phyloP scores from a whole-genome alignment of 2,329 filamentous ascomycete genomes.

The Lecanicillium sp. region DNA sequence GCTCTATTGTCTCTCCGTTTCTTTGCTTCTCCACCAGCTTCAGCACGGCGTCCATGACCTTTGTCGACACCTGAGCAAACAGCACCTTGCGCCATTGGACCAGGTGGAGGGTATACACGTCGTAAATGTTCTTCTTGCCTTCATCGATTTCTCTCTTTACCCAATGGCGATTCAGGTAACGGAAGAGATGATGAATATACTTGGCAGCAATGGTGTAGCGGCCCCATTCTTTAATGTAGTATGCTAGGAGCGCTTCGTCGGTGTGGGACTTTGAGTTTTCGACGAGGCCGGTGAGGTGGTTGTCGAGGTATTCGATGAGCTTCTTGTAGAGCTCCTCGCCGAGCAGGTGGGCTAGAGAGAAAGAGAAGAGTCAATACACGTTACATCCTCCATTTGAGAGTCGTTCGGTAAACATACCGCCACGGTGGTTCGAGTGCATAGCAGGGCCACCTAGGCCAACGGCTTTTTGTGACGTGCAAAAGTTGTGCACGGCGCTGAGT shows the following conservation, averaged over 20 bases:
- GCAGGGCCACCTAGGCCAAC: slow-evolving; percentile 48
- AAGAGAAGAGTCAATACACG: slow-evolving; percentile 1
- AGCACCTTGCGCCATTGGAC: slow-evolving; percentile 93
- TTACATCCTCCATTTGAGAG: no score
- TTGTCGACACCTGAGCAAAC: slow-evolving; percentile 73
- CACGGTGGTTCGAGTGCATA: slow-evolving; percentile 37
- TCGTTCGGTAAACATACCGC: slow-evolving; percentile 43
- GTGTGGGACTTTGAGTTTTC: slow-evolving; percentile 68
- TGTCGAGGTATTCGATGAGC: slow-evolving; percentile 74
- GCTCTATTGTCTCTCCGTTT: slow-evolving; percentile 95
- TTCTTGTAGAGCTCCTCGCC: slow-evolving; percentile 95
- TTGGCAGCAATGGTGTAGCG: slow-evolving; percentile 93
- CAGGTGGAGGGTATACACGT: slow-evolving; percentile 93
- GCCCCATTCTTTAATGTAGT: slow-evolving; percentile 96
- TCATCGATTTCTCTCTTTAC: slow-evolving; percentile 98
- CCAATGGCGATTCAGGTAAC: slow-evolving; percentile 96
- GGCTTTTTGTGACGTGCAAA: slow-evolving; percentile 96
- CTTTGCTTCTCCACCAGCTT: slow-evolving; percentile 95
- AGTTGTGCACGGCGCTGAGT: slow-evolving; percentile 84
- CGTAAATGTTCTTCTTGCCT: slow-evolving; percentile 95
- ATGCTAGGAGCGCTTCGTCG: slow-evolving; percentile 82
- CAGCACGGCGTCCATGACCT: slow-evolving; percentile 91
- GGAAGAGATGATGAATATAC: slow-evolving; percentile 95
- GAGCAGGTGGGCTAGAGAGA: slow-evolving; percentile 70
- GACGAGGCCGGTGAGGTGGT: slow-evolving; percentile 66